Evolutionary conservation across 179 eudicot species (phyloP).

Genomic region (Spergularia azorica): DNA sequence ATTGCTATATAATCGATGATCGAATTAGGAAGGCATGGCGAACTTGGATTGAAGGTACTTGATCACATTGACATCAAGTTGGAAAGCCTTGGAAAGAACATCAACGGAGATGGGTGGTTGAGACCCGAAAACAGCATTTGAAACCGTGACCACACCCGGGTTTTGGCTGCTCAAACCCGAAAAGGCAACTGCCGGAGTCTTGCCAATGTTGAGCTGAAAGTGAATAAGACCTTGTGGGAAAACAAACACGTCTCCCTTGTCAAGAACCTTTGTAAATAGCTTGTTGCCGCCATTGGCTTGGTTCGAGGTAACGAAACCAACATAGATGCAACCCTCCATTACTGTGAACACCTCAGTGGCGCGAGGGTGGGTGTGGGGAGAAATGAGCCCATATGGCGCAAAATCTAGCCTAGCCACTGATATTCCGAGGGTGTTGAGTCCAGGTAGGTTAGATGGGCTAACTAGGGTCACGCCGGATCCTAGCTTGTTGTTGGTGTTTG

Average conservation of each 20-base stretch:
- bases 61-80: conserved; percentile 2
- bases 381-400: conserved; percentile 8
- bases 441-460: neutral
- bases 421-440: conserved; percentile 16
- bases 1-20: too few species aligned
- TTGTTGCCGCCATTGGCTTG: conserved; percentile 14
- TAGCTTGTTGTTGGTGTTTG: neutral
- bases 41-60: conserved; percentile 14
- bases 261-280: conserved; percentile 12
- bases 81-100: conserved; percentile 11
- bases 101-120: conserved; percentile 11
- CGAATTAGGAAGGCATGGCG: neutral
- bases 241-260: conserved; percentile 11
- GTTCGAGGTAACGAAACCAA: neutral
- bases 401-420: conserved; percentile 14
- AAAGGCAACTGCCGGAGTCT: conserved; percentile 2
- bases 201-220: conserved; percentile 12
- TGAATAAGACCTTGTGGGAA: conserved; percentile 2
- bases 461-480: conserved; percentile 14
- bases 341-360: conserved; percentile 15
- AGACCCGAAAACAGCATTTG: neutral
- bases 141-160: conserved; percentile 3
- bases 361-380: conserved; percentile 13
- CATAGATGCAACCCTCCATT: conserved; percentile 13
- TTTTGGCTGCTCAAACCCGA: conserved; percentile 12